These are phyloP conservation scores for Rosa persica DNA, from an alignment of 306 rosid species.

Conservation along the genomic window DNA sequence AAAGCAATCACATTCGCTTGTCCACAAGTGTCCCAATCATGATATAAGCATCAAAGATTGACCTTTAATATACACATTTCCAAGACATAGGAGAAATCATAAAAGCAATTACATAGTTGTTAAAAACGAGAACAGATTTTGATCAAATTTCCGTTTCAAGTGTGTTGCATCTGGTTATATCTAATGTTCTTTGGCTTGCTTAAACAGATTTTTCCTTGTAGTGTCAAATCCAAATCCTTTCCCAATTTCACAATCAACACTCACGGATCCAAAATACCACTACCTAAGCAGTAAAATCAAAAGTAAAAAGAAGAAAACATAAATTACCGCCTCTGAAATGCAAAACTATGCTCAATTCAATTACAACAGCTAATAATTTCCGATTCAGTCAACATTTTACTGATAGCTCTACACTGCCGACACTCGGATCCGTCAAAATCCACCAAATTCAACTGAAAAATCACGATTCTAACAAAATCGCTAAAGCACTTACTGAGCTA, in stretches of 20 bases:
- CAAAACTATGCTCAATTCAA: no score
- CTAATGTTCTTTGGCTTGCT: not conserved
- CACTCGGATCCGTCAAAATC: constrained; percentile 24
- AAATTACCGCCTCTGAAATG: no score
- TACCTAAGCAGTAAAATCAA: not conserved
- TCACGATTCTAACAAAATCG: not conserved
- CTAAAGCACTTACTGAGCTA: constrained; percentile 57
- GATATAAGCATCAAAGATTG: not conserved
- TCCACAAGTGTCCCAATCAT: constrained; percentile 12
- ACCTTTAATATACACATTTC: not conserved
- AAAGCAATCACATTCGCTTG: not conserved
- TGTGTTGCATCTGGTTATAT: not conserved
- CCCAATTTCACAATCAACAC: not conserved
- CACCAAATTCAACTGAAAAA: not conserved
- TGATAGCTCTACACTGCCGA: not conserved
- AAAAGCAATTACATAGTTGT: not conserved
- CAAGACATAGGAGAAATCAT: not conserved
- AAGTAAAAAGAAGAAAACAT: no score
- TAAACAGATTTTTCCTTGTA: not conserved
- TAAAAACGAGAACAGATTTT: not conserved
- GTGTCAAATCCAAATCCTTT: not conserved
- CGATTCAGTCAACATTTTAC: not conserved
- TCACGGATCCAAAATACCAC: not conserved
- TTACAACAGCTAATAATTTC: not conserved
- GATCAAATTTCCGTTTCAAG: not conserved